These are phyloP conservation scores for Monosporozyma aerobia DNA, from an alignment of 805 yeast species.

Conservation along the genomic window DNA sequence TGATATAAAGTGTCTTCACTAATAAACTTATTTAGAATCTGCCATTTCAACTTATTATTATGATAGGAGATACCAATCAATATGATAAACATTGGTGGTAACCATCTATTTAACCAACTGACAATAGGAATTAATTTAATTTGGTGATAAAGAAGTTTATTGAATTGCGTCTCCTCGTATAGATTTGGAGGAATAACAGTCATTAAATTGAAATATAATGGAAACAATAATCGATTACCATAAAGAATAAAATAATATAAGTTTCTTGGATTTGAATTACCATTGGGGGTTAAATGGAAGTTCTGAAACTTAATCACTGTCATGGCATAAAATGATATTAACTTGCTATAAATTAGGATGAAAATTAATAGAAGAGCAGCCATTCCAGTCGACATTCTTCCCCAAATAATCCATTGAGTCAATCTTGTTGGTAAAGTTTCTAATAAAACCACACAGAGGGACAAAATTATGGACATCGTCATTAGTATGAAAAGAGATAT, in stretches of 20 bases:
- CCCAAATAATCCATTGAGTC: constrained; percentile 15
- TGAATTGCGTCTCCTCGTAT: background rate
- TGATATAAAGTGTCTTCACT: constrained; percentile 30
- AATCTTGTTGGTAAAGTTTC: constrained; percentile 22
- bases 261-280: constrained; percentile 27
- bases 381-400: constrained; percentile 15
- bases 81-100: constrained; percentile 22
- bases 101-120: constrained; percentile 18
- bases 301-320: constrained; percentile 26
- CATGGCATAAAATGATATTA: constrained; percentile 27
- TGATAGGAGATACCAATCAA: constrained; percentile 16
- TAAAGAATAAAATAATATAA: constrained; percentile 26
- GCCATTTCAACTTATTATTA: constrained; percentile 19
- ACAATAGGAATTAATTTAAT: constrained; percentile 23
- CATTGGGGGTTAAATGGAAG: constrained; percentile 27
- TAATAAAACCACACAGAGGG: constrained; percentile 14
- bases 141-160: constrained; percentile 18
- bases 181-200: constrained; percentile 15
- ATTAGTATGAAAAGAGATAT: constrained; percentile 8
- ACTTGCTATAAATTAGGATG: constrained; percentile 21
- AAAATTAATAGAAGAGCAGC: constrained; percentile 16
- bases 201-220: constrained; percentile 28
- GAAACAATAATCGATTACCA: constrained; percentile 27
- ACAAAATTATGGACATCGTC: constrained; percentile 9
- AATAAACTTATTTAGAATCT: constrained; percentile 20